Conservation (phyloP, 805 yeast species). For the Candida silvicultrix region DNA sequence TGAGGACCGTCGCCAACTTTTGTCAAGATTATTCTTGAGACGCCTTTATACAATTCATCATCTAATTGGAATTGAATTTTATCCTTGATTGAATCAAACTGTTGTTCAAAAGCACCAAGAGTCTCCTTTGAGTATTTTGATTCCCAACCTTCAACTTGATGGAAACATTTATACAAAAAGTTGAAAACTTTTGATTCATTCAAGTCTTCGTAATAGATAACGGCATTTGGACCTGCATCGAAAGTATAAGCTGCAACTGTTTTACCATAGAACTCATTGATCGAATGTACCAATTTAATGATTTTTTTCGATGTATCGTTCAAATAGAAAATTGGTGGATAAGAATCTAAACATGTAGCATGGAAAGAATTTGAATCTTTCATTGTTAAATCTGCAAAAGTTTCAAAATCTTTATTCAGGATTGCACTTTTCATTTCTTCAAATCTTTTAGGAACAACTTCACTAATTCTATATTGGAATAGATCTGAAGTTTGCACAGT, state of each 20-base stretch:
- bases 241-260: conserved; percentile 92
- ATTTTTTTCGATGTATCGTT: conserved; percentile 85
- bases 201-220: conserved; percentile 75
- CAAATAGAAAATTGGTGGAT: conserved; percentile 91
- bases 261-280: conserved; percentile 52
- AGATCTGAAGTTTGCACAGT: conserved; percentile 88
- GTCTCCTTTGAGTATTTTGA: conserved; percentile 28
- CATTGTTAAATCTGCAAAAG: conserved; percentile 90
- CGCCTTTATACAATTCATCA: conserved; percentile 56
- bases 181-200: conserved; percentile 73
- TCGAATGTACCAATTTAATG: conserved; percentile 69
- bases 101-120: conserved; percentile 16
- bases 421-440: conserved; percentile 78
- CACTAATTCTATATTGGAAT: conserved; percentile 69
- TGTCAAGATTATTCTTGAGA: conserved; percentile 79
- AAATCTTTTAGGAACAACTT: conserved; percentile 85
- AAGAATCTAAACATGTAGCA: conserved; percentile 93
- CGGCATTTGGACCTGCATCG: conserved; percentile 99
- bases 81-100: conserved; percentile 23
- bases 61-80: conserved; percentile 36
- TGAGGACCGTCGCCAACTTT: conserved; percentile 86
- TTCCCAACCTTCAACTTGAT: conserved; percentile 65
- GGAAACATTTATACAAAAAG: conserved; percentile 55
- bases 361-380: conserved; percentile 96
- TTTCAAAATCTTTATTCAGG: conserved; percentile 61